Conservation (phyloP, 495 filamentous ascomycete species). For the Penicillium malachiteum region DNA sequence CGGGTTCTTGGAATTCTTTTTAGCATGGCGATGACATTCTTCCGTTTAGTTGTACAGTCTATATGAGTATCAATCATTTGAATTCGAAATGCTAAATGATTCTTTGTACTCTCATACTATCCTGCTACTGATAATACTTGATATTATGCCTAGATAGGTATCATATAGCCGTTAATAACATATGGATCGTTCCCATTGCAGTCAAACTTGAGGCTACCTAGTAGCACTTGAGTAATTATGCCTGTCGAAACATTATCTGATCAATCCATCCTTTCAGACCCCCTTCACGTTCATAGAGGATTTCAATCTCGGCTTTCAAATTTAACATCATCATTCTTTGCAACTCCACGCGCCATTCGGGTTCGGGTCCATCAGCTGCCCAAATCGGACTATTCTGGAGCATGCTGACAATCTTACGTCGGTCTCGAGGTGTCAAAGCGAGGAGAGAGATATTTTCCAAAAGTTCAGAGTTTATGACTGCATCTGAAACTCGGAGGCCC, state of each 20-base stretch:
- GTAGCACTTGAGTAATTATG: neutral
- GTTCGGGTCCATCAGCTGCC: conserved; percentile 47
- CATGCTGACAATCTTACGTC: conserved; percentile 65
- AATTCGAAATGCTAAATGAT: neutral
- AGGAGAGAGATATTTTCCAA: conserved; percentile 43
- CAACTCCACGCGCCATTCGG: conserved; percentile 62
- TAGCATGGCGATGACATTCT: conserved; percentile 18
- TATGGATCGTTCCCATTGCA: no score
- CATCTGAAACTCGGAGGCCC: conserved; percentile 65
- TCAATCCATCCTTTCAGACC: conserved; percentile 68
- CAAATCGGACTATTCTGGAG: conserved; percentile 54
- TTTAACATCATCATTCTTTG: conserved; percentile 86
- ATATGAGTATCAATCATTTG: conserved; percentile 5
- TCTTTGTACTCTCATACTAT: no score
- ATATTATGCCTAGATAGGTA: no score
- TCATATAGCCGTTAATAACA: no score
- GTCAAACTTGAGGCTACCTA: neutral
- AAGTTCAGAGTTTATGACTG: conserved; percentile 33
- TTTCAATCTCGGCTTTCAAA: conserved; percentile 87
- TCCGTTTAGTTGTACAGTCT: conserved; percentile 15
- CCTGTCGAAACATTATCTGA: conserved; percentile 33
- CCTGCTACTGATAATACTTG: no score
- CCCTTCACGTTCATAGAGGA: conserved; percentile 60
- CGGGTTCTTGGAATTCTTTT: conserved; percentile 14
- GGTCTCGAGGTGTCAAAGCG: conserved; percentile 60